A percentile compares a stretch with the other conserved stretches of the same genome.
Conservation (phyloP, 192 early-diverging fungal species). For the Rhizoclosmatium sp. region DNA sequence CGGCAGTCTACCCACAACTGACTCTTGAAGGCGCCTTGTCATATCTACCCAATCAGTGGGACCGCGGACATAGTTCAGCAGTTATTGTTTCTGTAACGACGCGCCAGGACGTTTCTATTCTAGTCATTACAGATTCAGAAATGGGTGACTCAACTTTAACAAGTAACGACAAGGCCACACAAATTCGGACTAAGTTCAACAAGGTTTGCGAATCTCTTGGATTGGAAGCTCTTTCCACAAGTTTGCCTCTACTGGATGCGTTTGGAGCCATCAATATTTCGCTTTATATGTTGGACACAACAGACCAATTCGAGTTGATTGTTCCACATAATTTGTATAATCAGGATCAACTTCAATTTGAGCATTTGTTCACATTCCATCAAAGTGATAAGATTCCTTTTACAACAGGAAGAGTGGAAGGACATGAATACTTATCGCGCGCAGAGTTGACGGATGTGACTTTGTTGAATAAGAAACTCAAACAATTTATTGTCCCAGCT, state of each 20-base stretch:
- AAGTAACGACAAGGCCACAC: not conserved
- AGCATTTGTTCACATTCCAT: not conserved
- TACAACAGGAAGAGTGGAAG: not conserved
- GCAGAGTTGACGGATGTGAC: not conserved
- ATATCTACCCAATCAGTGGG: conserved; percentile 4
- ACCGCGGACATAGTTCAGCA: not conserved
- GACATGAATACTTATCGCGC: not conserved
- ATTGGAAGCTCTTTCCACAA: not conserved
- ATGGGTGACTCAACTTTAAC: not conserved
- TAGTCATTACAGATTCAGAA: not conserved
- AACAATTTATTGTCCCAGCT: too few relatives aligned
- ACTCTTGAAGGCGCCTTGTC: not conserved
- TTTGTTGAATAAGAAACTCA: too few relatives aligned
- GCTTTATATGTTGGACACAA: not conserved
- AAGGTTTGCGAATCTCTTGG: not conserved
- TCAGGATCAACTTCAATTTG: not conserved
- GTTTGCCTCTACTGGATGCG: not conserved
- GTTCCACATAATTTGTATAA: not conserved
- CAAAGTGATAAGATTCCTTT: not conserved
- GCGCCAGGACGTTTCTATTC: not conserved
- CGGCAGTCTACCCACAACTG: conserved; percentile 6
- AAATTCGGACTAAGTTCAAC: not conserved
- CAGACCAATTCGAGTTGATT: not conserved
- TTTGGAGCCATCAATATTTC: not conserved
- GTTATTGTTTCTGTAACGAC: not conserved